phyloP scores from a whole-genome alignment of 306 rosid species.

The Senna siamea region DNA sequence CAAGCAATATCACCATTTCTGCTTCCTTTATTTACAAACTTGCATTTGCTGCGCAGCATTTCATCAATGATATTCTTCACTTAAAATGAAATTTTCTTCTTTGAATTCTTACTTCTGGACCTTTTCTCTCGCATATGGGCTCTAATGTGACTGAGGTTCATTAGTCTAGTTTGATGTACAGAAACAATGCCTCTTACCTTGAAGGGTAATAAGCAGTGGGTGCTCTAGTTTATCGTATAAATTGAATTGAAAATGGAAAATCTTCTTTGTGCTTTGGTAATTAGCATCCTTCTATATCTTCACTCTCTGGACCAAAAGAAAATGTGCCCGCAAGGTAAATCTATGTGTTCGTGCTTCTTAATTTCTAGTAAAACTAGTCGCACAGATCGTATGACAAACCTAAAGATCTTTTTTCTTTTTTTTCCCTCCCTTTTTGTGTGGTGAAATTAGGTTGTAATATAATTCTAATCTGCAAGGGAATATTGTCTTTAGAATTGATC shows the following conservation, averaged over 20 bases:
- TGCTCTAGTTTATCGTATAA: background rate
- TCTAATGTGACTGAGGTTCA: too few relatives aligned
- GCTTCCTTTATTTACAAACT: background rate
- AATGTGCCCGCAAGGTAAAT: background rate
- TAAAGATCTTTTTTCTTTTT: background rate
- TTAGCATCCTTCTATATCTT: background rate
- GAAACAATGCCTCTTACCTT: background rate
- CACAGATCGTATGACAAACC: background rate
- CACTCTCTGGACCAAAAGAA: background rate
- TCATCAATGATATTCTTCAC: background rate
- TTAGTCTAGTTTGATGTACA: too few relatives aligned
- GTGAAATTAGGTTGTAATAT: background rate
- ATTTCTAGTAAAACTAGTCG: background rate
- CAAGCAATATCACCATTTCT: background rate
- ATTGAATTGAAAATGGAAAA: background rate
- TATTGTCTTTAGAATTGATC: background rate
- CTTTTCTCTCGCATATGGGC: background rate
- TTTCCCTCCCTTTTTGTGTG: background rate
- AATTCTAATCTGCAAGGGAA: background rate
- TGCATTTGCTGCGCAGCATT: background rate
- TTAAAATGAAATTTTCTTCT: too few relatives aligned
- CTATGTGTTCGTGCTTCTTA: background rate
- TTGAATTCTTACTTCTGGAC: background rate
- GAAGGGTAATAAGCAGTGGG: background rate
- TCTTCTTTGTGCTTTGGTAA: background rate